A percentile compares a stretch with the other conserved stretches of the same genome.
These are phyloP conservation scores for Monoraphidium neglectum DNA, from an alignment of 139 green algal genomes.

Conservation along the genomic window DNA sequence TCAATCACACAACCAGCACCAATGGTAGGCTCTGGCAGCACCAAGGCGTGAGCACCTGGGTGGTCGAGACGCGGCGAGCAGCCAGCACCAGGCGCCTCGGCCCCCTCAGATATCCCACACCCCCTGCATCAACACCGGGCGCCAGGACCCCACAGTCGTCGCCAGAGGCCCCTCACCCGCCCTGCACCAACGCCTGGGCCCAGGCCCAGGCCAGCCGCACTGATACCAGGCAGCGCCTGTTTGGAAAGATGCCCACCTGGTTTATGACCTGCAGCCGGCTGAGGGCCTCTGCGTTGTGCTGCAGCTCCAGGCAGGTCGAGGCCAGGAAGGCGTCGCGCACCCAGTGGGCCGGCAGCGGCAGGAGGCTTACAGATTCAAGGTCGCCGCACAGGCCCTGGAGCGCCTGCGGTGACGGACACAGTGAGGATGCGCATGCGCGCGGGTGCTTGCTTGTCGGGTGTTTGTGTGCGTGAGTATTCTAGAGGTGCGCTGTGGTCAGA, in stretches of 20 bases:
- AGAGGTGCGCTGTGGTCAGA: background rate
- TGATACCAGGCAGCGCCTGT: no score
- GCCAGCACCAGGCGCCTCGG: no score
- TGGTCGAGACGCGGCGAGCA: no score
- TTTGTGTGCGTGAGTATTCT: background rate
- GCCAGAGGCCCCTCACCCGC: no score
- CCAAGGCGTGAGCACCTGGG: no score
- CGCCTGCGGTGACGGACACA: conserved; percentile 39
- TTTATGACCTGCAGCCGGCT: conserved; percentile 55
- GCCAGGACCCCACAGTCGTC: no score
- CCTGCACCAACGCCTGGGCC: no score
- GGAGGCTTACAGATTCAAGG: conserved; percentile 6
- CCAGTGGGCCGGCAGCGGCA: conserved; percentile 78
- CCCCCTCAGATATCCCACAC: no score
- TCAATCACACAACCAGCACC: no score
- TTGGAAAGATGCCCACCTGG: conserved; percentile 19
- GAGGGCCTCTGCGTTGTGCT: conserved; percentile 85
- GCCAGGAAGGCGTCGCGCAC: conserved; percentile 79
- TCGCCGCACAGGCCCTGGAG: conserved; percentile 61
- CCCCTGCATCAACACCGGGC: no score
- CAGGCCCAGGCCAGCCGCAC: no score
- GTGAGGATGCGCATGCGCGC: background rate
- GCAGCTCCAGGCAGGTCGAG: conserved; percentile 67
- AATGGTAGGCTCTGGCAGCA: no score
- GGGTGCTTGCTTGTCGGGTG: background rate